Evolutionary conservation across 1,284 basidiomycete species (phyloP).

Genomic region (Gastroboletus turbinatus): DNA sequence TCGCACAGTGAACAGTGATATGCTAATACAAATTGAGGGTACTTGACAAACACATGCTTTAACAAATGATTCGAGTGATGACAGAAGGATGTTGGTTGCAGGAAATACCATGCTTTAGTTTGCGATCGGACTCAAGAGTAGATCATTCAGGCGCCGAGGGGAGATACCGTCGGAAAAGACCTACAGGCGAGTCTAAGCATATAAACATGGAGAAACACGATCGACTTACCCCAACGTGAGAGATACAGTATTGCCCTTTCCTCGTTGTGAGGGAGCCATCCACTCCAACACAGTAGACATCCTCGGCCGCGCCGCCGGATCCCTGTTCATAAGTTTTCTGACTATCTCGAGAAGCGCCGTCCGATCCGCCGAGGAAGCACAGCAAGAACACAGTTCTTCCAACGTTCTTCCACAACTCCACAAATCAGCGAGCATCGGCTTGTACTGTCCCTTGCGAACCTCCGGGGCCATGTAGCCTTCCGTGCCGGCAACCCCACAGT

Average conservation of each 20-base stretch:
- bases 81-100: background rate
- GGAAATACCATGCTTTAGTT: too few species aligned
- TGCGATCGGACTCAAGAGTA: background rate
- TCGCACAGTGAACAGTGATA: too few species aligned
- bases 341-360: background rate
- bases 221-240: background rate
- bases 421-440: conserved; percentile 5
- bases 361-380: background rate
- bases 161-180: background rate
- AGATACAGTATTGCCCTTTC: background rate
- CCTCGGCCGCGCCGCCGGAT: background rate
- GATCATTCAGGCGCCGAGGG: background rate
- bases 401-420: conserved; percentile 3
- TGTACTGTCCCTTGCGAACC: background rate
- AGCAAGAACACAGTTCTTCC: background rate
- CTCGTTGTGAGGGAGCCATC: background rate
- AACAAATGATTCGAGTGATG: background rate
- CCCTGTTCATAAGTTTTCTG: background rate
- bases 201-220: background rate
- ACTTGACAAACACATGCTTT: background rate
- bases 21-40: background rate
- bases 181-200: background rate
- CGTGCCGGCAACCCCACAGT: background rate
- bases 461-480: conserved; percentile 8
- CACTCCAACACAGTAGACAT: background rate